A percentile compares a stretch with the other conserved stretches of the same genome.
These are phyloP conservation scores for Collybiopsis confluens DNA, from an alignment of 768 basidiomycete genomes.

Conservation along the genomic window DNA sequence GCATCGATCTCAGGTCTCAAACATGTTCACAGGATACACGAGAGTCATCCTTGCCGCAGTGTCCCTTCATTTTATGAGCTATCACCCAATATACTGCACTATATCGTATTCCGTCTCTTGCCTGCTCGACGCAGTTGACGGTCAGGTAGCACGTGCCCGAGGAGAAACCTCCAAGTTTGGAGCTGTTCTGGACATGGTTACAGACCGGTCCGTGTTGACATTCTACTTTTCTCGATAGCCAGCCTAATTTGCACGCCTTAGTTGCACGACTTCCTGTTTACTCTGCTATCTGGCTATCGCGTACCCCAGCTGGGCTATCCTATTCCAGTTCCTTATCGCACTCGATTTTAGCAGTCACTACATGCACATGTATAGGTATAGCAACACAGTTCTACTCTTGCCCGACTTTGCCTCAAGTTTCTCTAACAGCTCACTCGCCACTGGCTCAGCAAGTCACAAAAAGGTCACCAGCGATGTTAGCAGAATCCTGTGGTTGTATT, in stretches of 20 bases:
- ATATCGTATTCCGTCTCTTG: constrained; percentile 86
- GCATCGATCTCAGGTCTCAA: constrained; percentile 7
- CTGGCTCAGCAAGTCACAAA: constrained; percentile 92
- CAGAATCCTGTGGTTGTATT: constrained; percentile 87
- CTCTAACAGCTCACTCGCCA: constrained; percentile 78
- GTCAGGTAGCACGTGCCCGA: constrained; percentile 83
- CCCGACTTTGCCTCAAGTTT: constrained; percentile 11
- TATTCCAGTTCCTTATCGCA: constrained; percentile 94
- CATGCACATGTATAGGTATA: constrained; percentile 99
- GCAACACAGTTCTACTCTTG: constrained; percentile 6
- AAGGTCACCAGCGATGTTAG: constrained; percentile 89
- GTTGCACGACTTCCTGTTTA: constrained; percentile 94
- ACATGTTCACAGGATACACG: constrained; percentile 62
- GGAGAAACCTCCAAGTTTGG: constrained; percentile 96
- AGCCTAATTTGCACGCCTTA: constrained; percentile 25
- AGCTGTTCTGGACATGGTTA: constrained; percentile 98
- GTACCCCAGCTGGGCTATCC: constrained; percentile 79
- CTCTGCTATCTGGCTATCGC: constrained; percentile 90
- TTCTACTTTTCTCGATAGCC: not conserved
- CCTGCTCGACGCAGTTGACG: constrained; percentile 93
- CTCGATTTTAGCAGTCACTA: constrained; percentile 98
- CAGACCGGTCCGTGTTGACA: constrained; percentile 72
- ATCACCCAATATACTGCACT: constrained; percentile 91
- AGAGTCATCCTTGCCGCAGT: constrained; percentile 88
- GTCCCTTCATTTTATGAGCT: constrained; percentile 90